phyloP scores from a whole-genome alignment of 169 alveolate species.

The Plasmodium gallinaceum region DNA sequence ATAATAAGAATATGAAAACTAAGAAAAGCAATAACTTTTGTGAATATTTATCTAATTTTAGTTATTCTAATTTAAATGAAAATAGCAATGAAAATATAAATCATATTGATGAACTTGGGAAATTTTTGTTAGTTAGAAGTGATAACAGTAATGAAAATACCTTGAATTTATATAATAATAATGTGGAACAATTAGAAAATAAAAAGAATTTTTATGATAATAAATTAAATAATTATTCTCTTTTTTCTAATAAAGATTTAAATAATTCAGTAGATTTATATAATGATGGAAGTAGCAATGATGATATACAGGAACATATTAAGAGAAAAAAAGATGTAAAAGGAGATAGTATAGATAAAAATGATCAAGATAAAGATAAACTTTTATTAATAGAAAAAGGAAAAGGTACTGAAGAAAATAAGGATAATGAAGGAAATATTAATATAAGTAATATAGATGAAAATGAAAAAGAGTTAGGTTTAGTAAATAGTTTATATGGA shows the following conservation, averaged over 20 bases:
- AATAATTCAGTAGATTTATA: constrained; percentile 1
- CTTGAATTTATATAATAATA: background rate
- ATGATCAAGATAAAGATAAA: background rate
- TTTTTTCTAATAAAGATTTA: background rate
- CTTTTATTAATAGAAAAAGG: background rate
- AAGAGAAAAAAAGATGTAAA: constrained; percentile 17
- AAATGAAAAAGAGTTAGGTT: background rate
- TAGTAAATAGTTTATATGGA: background rate
- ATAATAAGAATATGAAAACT: background rate
- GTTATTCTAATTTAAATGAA: constrained; percentile 34
- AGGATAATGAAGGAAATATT: background rate
- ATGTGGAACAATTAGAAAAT: background rate
- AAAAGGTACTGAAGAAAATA: background rate
- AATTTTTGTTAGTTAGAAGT: constrained; percentile 21
- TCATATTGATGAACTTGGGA: constrained; percentile 48
- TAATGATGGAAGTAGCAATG: constrained; percentile 19
- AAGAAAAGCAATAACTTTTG: constrained; percentile 12
- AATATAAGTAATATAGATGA: background rate
- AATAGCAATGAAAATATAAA: constrained; percentile 10
- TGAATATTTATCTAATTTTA: constrained; percentile 10
- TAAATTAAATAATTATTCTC: background rate
- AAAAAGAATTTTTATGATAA: background rate
- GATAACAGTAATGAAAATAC: background rate
- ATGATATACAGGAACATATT: constrained; percentile 21
- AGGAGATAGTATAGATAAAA: background rate